A percentile compares a stretch with the other conserved stretches of the same genome.
Evolutionary conservation across 176 grass and related monocot genomes (phyloP).

Genomic region (Triticum timopheevii): DNA sequence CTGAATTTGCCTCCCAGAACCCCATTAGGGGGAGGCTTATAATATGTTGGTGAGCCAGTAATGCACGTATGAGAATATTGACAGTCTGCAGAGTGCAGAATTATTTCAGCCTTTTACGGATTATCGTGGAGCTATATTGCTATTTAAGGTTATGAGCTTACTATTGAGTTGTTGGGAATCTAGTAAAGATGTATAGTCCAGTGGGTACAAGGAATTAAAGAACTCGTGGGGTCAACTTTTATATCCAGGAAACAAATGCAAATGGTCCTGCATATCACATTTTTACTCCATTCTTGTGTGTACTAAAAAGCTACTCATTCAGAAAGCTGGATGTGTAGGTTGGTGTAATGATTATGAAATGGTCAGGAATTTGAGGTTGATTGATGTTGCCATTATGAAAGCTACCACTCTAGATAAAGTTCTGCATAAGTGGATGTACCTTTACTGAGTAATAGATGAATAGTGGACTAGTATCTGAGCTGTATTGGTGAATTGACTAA

Average conservation of each 20-base stretch:
- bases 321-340: conserved; percentile 36
- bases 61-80: not conserved
- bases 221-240: not conserved
- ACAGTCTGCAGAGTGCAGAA: not conserved
- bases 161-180: not conserved
- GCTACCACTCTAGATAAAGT: conserved; percentile 41
- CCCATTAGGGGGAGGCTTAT: not conserved
- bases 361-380: conserved; percentile 22
- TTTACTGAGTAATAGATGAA: conserved; percentile 46
- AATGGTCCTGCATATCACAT: not conserved
- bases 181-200: not conserved
- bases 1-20: no score
- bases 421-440: conserved; percentile 37
- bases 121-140: not conserved
- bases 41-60: not conserved
- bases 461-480: conserved; percentile 21
- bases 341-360: conserved; percentile 57
- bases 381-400: conserved; percentile 46
- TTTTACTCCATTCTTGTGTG: conserved; percentile 7
- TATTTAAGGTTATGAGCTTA: not conserved
- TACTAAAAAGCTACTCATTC: conserved; percentile 30
- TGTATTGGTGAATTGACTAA: conserved; percentile 31
- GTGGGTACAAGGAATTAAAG: not conserved
- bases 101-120: conserved; percentile 6
- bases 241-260: conserved; percentile 2